phyloP scores from a whole-genome alignment of 2,329 filamentous ascomycete species.

The Harringtonia aguacate region DNA sequence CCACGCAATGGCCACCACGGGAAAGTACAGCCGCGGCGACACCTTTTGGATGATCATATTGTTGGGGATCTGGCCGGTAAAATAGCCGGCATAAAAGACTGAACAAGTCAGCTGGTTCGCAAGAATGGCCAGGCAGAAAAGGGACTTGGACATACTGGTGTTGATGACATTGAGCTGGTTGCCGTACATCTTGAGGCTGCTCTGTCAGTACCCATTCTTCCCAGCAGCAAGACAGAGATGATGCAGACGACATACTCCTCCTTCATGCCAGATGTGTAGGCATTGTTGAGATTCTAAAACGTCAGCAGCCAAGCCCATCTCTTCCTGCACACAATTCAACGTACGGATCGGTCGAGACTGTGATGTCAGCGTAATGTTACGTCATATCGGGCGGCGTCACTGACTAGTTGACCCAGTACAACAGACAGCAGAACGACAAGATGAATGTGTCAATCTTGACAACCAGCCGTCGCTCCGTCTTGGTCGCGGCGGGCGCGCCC shows the following conservation, averaged over 20 bases:
- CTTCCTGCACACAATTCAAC: too few relatives aligned
- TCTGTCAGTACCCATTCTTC: neutral
- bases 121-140: neutral
- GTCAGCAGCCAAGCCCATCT: too few relatives aligned
- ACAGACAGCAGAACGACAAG: slow-evolving; percentile 5
- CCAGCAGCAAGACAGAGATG: neutral
- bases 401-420: slow-evolving; percentile 9
- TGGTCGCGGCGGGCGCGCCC: slow-evolving; percentile 1
- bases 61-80: slow-evolving; percentile 6
- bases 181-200: neutral
- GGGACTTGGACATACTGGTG: slow-evolving; percentile 5
- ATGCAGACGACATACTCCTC: slow-evolving; percentile 2
- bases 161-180: slow-evolving; percentile 8
- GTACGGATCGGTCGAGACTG: too few relatives aligned
- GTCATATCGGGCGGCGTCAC: neutral
- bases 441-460: slow-evolving; percentile 6
- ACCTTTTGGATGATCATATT: slow-evolving; percentile 4
- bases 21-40: slow-evolving; percentile 3
- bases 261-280: slow-evolving; percentile 6
- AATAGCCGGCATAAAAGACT: slow-evolving; percentile 7
- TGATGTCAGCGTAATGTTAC: too few relatives aligned
- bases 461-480: slow-evolving; percentile 2
- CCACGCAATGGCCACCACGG: neutral
- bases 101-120: neutral
- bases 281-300: slow-evolving; percentile 8